phyloP scores from a whole-genome alignment of 2,329 filamentous ascomycete species.

The Corniculantispora saksenae region DNA sequence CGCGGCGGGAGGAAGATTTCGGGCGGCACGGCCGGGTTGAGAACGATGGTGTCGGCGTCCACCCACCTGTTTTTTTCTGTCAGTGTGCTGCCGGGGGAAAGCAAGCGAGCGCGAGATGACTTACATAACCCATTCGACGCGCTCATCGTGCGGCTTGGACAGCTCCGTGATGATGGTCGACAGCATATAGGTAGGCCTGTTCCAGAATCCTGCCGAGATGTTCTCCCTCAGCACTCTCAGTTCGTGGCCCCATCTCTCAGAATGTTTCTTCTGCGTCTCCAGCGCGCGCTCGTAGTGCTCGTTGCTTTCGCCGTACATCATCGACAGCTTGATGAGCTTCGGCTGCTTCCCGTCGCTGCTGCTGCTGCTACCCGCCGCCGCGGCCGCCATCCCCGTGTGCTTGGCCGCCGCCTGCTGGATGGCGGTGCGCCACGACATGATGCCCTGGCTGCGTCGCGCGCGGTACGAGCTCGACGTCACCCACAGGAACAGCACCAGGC shows the following conservation, averaged over 20 bases:
- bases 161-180: not conserved
- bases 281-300: not conserved
- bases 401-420: too few relatives aligned
- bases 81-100: not conserved
- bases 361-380: too few relatives aligned
- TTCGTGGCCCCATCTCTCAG: not conserved
- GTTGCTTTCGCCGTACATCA: not conserved
- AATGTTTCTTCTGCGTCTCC: not conserved
- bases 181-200: not conserved
- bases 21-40: not conserved
- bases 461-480: not conserved
- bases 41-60: not conserved
- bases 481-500: not conserved
- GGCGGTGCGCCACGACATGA: not conserved
- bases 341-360: too few relatives aligned
- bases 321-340: not conserved
- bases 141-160: not conserved
- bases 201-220: not conserved
- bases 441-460: not conserved
- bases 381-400: not conserved
- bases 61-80: not conserved
- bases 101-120: too few relatives aligned
- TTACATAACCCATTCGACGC: not conserved
- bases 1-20: not conserved
- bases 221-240: too few relatives aligned